A percentile compares a stretch with the other conserved stretches of the same genome.
phyloP scores from a whole-genome alignment of 1,284 basidiomycete species.

The Waitea zeae region DNA sequence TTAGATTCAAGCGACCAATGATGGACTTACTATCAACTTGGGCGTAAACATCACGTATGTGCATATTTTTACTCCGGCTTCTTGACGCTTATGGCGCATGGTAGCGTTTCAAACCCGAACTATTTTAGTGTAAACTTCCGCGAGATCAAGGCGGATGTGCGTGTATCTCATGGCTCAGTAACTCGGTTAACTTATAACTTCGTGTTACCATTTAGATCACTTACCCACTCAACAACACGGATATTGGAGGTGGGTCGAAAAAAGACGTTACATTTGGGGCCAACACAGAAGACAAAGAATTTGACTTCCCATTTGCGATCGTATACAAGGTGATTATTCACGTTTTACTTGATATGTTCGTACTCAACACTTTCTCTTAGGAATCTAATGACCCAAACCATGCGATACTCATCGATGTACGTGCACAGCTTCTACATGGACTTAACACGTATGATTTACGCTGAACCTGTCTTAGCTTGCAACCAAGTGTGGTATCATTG shows the following conservation, averaged over 20 bases:
- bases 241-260: slow-evolving; percentile 51
- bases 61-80: slow-evolving; percentile 1
- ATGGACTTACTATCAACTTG: slow-evolving; percentile 46
- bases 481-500: slow-evolving; percentile 46
- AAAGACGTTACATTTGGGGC: slow-evolving; percentile 47
- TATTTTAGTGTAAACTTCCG: slow-evolving; percentile 66
- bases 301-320: slow-evolving; percentile 71
- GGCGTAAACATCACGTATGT: slow-evolving; percentile 40
- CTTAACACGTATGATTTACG: no score
- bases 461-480: no score
- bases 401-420: slow-evolving; percentile 46
- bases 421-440: no score
- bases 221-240: slow-evolving; percentile 57
- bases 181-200: no score
- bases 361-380: no score
- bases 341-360: no score
- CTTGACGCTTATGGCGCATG: slow-evolving; percentile 3
- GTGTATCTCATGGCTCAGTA: slow-evolving; percentile 6
- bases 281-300: slow-evolving; percentile 44
- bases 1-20: slow-evolving; percentile 12
- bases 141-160: slow-evolving; percentile 47
- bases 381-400: slow-evolving; percentile 37
- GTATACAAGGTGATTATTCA: slow-evolving; percentile 58
- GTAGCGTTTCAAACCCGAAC: slow-evolving; percentile 73
- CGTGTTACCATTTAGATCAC: slow-evolving; percentile 34